These are phyloP conservation scores for Austroboletus rostrupii DNA, from an alignment of 1,284 basidiomycete genomes.

Conservation along the genomic window DNA sequence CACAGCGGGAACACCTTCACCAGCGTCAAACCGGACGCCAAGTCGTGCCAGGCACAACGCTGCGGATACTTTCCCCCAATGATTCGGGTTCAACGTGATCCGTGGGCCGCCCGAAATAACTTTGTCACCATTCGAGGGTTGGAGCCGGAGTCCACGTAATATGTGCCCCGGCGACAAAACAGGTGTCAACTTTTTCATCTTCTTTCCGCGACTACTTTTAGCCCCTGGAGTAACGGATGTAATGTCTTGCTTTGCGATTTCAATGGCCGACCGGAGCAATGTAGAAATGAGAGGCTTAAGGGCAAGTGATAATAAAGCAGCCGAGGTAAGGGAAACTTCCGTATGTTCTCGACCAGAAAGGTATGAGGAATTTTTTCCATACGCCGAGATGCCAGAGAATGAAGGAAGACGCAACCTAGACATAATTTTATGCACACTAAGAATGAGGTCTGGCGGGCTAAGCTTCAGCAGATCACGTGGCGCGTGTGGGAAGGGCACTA, in stretches of 20 bases:
- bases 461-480: slow-evolving; percentile 22
- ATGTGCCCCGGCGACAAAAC: slow-evolving; percentile 37
- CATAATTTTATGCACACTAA: slow-evolving; percentile 25
- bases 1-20: neutral
- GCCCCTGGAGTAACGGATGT: slow-evolving; percentile 13
- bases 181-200: slow-evolving; percentile 26
- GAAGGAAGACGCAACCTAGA: slow-evolving; percentile 21
- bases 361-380: slow-evolving; percentile 6
- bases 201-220: slow-evolving; percentile 21
- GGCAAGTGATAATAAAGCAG: slow-evolving; percentile 26
- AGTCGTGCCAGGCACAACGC: slow-evolving; percentile 29
- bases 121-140: slow-evolving; percentile 5
- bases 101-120: slow-evolving; percentile 2
- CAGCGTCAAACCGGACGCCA: slow-evolving; percentile 24
- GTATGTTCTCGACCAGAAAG: slow-evolving; percentile 8
- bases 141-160: slow-evolving; percentile 30
- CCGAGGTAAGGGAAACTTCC: slow-evolving; percentile 24
- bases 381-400: slow-evolving; percentile 15
- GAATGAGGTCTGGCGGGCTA: slow-evolving; percentile 24
- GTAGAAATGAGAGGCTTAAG: slow-evolving; percentile 29
- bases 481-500: slow-evolving; percentile 12
- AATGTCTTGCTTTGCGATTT: slow-evolving; percentile 28
- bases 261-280: slow-evolving; percentile 24
- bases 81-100: slow-evolving; percentile 5
- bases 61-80: slow-evolving; percentile 16